Percentiles rank a stretch among this genome's conserved stretches.
phyloP scores from a whole-genome alignment of 257 asterid genomes.

The Osmanthus fragrans region DNA sequence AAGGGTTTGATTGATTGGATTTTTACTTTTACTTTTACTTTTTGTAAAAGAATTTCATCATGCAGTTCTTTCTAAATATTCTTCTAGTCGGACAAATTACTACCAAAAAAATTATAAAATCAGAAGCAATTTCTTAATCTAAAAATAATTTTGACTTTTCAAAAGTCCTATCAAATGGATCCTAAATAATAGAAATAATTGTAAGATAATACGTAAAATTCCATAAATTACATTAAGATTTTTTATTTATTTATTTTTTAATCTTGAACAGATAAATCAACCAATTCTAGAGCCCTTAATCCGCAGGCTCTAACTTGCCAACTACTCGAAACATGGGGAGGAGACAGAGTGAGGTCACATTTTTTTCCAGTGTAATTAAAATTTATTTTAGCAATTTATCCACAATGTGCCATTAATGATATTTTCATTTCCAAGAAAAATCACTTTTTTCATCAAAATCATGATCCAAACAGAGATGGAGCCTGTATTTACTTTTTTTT shows the following conservation, averaged over 20 bases:
- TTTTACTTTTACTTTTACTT: too few relatives aligned
- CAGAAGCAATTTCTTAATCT: too few relatives aligned
- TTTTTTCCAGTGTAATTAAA: background rate
- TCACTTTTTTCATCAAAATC: slow-evolving; percentile 20
- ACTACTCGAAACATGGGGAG: background rate
- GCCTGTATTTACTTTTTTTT: background rate
- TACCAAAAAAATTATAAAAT: too few relatives aligned
- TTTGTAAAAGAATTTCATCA: too few relatives aligned
- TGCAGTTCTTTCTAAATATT: too few relatives aligned
- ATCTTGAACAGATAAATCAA: background rate
- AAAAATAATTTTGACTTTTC: too few relatives aligned
- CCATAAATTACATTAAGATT: background rate
- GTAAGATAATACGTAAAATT: too few relatives aligned
- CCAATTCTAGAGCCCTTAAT: slow-evolving; percentile 9
- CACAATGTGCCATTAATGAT: slow-evolving; percentile 41
- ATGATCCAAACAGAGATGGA: slow-evolving; percentile 25
- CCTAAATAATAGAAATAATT: too few relatives aligned
- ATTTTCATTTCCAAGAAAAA: slow-evolving; percentile 56
- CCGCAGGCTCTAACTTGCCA: slow-evolving; percentile 43
- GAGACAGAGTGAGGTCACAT: background rate
- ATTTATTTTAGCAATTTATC: slow-evolving; percentile 26
- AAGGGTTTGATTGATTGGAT: too few relatives aligned
- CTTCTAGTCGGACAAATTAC: too few relatives aligned
- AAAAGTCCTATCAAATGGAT: too few relatives aligned
- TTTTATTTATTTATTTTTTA: too few relatives aligned